These are phyloP conservation scores for Rugonectria rugulosa DNA, from an alignment of 2,329 filamentous ascomycete genomes.

Conservation along the genomic window DNA sequence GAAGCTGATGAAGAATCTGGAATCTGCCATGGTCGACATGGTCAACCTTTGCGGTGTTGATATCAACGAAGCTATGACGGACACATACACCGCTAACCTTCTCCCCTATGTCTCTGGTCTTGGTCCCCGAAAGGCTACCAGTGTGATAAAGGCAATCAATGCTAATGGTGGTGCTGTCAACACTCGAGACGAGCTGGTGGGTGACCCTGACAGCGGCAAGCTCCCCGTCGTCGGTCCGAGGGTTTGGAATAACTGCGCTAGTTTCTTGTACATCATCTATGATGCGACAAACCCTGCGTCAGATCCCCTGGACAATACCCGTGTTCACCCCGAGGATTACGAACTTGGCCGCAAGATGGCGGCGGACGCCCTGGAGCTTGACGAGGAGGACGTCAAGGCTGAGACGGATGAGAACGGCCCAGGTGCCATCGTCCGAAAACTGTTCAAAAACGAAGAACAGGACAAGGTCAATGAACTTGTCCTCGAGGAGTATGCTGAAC, in stretches of 20 bases:
- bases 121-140: constrained; percentile 90
- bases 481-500: constrained; percentile 95
- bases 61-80: constrained; percentile 87
- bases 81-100: constrained; percentile 84
- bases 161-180: constrained; percentile 87
- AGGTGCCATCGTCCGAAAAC: constrained; percentile 89
- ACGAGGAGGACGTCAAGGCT: constrained; percentile 97
- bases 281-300: constrained; percentile 82
- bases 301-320: constrained; percentile 94
- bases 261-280: constrained; percentile 90
- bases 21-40: constrained; percentile 98
- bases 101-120: constrained; percentile 91
- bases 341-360: constrained; percentile 98
- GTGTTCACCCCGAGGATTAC: constrained; percentile 98
- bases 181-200: constrained; percentile 86
- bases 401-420: constrained; percentile 90
- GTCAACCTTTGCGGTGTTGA: constrained; percentile 97
- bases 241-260: constrained; percentile 97
- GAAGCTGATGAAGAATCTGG: constrained; percentile 83
- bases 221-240: constrained; percentile 83
- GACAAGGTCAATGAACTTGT: constrained; percentile 97
- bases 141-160: constrained; percentile 77
- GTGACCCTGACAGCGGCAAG: constrained; percentile 82
- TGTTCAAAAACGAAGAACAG: constrained; percentile 93
- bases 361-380: constrained; percentile 92